A percentile compares a stretch with the other conserved stretches of the same genome.
Evolutionary conservation across 2,329 filamentous ascomycete genomes (phyloP).

Genomic region (Pseudocercospora crystallina): DNA sequence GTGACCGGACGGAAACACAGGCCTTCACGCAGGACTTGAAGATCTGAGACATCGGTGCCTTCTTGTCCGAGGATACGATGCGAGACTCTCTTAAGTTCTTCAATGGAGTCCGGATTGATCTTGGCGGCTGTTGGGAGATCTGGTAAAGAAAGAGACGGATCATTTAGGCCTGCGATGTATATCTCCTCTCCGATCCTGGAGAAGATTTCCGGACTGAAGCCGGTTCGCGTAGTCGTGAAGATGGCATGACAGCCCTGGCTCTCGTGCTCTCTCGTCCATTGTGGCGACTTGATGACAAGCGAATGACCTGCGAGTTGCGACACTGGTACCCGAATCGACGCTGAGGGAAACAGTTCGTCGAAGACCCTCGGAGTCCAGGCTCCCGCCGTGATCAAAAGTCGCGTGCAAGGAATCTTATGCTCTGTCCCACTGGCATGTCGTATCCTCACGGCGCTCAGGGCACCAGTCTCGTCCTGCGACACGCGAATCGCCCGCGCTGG

Average conservation of each 20-base stretch:
- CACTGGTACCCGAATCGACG: constrained; percentile 56
- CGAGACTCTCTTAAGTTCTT: constrained; percentile 52
- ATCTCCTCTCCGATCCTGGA: constrained; percentile 66
- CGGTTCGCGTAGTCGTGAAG: constrained; percentile 59
- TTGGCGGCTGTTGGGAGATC: constrained; percentile 51
- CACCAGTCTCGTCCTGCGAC: constrained; percentile 50
- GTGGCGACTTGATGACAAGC: constrained; percentile 63
- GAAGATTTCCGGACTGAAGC: constrained; percentile 71
- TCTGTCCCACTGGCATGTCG: constrained; percentile 47
- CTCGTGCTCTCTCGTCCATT: constrained; percentile 50
- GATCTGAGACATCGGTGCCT: constrained; percentile 38
- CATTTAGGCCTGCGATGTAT: constrained; percentile 73
- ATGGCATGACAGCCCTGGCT: constrained; percentile 62
- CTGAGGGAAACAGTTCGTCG: constrained; percentile 60
- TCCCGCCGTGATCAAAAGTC: constrained; percentile 67
- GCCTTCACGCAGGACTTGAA: constrained; percentile 64
- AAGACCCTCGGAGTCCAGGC: constrained; percentile 72
- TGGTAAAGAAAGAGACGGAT: constrained; percentile 60
- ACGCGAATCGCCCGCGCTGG: constrained; percentile 59
- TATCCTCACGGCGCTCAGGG: constrained; percentile 56
- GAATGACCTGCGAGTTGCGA: constrained; percentile 69
- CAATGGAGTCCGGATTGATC: constrained; percentile 50
- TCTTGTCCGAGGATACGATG: constrained; percentile 49
- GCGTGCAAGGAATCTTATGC: constrained; percentile 57
- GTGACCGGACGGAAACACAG: constrained; percentile 75